These are phyloP conservation scores for Geotrichum armillariae DNA, from an alignment of 1,139 yeast species.

Conservation along the genomic window DNA sequence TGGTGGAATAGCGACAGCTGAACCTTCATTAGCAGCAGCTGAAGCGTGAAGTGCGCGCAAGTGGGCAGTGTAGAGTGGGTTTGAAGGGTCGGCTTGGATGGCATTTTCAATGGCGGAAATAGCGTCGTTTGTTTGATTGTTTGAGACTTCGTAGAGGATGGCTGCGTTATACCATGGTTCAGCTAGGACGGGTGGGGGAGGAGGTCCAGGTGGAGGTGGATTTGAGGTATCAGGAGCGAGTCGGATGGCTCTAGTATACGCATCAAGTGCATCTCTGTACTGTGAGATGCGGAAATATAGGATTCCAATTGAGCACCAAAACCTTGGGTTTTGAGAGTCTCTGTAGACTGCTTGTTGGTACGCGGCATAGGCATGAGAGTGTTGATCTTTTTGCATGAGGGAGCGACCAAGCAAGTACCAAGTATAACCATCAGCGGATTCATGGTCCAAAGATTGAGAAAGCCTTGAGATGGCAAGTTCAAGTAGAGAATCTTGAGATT, in stretches of 20 bases:
- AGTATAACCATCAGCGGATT: slow-evolving; percentile 87
- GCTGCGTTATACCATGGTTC: slow-evolving; percentile 99
- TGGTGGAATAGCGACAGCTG: slow-evolving; percentile 6
- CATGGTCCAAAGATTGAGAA: slow-evolving; percentile 84
- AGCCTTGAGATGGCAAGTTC: slow-evolving; percentile 79
- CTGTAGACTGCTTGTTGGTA: slow-evolving; percentile 98
- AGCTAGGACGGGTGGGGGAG: slow-evolving; percentile 47
- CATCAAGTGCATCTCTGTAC: slow-evolving; percentile 94
- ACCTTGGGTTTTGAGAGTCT: slow-evolving; percentile 94
- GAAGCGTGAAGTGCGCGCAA: slow-evolving; percentile 37
- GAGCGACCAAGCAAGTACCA: slow-evolving; percentile 97
- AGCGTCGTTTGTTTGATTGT: slow-evolving; percentile 92
- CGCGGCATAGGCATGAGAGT: slow-evolving; percentile 94
- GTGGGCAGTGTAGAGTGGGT: slow-evolving; percentile 90
- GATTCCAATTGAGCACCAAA: slow-evolving; percentile 99
- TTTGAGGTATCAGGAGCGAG: slow-evolving; percentile 76
- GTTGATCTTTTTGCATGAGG: slow-evolving; percentile 93
- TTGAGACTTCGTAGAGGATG: slow-evolving; percentile 93
- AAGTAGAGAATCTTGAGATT: slow-evolving; percentile 31
- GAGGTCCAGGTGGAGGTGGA: neutral
- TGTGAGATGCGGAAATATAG: slow-evolving; percentile 92
- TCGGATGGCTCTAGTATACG: slow-evolving; percentile 93
- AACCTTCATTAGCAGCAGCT: neutral
- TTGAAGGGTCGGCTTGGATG: slow-evolving; percentile 88
- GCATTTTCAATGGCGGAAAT: slow-evolving; percentile 96